phyloP scores from a whole-genome alignment of 441 rosid genomes.

The Jatropha podagrica region DNA sequence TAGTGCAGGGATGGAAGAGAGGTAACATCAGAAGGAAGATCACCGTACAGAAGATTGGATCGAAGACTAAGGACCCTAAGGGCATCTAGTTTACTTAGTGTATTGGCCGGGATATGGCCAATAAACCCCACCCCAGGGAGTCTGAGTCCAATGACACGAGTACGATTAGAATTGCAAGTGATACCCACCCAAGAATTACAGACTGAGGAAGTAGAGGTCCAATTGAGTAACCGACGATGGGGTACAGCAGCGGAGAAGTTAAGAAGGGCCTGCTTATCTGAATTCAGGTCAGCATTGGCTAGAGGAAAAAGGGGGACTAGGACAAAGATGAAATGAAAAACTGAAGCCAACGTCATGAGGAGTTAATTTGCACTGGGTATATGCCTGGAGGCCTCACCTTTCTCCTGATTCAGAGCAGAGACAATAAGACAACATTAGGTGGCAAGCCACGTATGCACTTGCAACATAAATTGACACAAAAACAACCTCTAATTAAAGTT shows the following conservation, averaged over 20 bases:
- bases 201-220: conserved; percentile 55
- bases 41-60: conserved; percentile 63
- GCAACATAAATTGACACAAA: conserved; percentile 5
- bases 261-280: conserved; percentile 76
- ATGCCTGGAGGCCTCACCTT: conserved; percentile 23
- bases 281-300: conserved; percentile 50
- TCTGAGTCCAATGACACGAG: conserved; percentile 60
- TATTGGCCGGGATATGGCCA: conserved; percentile 73
- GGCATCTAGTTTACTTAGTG: conserved; percentile 64
- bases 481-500: not conserved
- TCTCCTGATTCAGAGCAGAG: conserved; percentile 43
- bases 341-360: conserved; percentile 34
- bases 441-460: not conserved
- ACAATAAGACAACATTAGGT: conserved; percentile 25
- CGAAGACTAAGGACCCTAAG: conserved; percentile 73
- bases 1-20: conserved; percentile 50
- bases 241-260: conserved; percentile 56
- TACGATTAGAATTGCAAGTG: conserved; percentile 51
- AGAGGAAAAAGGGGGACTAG: conserved; percentile 27
- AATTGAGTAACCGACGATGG: conserved; percentile 66
- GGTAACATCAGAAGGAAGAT: conserved; percentile 64
- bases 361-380: conserved; percentile 23
- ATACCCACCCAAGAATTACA: conserved; percentile 82
- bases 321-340: conserved; percentile 25
- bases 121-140: conserved; percentile 82